Conservation (phyloP, 805 yeast genomes). For the Torulaspora gathmanii region DNA sequence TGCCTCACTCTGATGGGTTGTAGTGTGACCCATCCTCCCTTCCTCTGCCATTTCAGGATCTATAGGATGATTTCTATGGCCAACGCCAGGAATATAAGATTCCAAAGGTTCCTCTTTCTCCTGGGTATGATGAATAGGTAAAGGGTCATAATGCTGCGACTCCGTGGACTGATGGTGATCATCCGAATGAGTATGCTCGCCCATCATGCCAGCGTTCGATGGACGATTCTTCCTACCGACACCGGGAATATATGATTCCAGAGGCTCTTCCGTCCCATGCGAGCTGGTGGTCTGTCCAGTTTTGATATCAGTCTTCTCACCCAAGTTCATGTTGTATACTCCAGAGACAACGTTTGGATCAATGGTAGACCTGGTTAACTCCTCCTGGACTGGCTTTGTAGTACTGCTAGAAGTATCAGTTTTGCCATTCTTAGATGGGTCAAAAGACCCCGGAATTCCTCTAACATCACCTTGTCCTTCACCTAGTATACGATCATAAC, state of each 20-base stretch:
- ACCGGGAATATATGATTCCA: conserved; percentile 3
- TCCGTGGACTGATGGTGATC: neutral
- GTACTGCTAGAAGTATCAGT: conserved; percentile 4
- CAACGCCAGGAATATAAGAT: conserved; percentile 5
- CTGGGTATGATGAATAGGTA: neutral
- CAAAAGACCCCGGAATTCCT: conserved; percentile 7
- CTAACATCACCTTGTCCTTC: conserved; percentile 15
- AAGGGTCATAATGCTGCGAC: neutral
- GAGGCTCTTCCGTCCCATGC: neutral
- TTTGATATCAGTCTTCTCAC: conserved; percentile 6
- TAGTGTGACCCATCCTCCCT: neutral
- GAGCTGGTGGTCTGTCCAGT: neutral
- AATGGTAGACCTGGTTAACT: neutral
- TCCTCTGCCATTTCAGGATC: neutral
- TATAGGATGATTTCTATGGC: neutral
- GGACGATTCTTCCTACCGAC: conserved; percentile 2
- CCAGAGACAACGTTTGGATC: conserved; percentile 5
- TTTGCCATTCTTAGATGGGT: conserved; percentile 2
- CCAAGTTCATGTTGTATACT: conserved; percentile 5
- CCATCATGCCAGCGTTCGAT: neutral
- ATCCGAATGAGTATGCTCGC: neutral
- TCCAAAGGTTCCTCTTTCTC: neutral
- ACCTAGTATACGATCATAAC: conserved; percentile 12
- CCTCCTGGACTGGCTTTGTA: conserved; percentile 9
- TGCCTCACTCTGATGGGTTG: neutral